phyloP scores from a whole-genome alignment of 2,329 filamentous ascomycete species.

The Penicillium sp. region DNA sequence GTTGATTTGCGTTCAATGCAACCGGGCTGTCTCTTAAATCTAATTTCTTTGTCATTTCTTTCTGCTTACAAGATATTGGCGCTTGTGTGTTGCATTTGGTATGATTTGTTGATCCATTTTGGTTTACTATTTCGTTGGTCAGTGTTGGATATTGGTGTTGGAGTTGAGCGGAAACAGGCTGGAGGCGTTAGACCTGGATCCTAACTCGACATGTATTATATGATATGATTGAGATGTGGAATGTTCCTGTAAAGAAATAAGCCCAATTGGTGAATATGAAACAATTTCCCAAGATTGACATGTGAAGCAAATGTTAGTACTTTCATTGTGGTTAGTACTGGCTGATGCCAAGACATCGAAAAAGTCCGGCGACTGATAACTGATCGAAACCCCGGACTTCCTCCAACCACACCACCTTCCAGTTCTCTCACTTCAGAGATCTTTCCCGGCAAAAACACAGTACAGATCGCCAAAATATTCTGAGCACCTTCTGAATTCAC shows the following conservation, averaged over 20 bases:
- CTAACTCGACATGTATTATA: constrained; percentile 8
- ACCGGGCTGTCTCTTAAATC: constrained; percentile 27
- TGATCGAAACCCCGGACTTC: constrained; percentile 17
- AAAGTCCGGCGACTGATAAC: constrained; percentile 25
- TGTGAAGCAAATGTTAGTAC: no score
- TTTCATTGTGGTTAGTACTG: not conserved
- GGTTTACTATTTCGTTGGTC: not conserved
- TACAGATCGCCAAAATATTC: not conserved
- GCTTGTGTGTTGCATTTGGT: not conserved
- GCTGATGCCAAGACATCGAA: constrained; percentile 26
- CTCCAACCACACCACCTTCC: constrained; percentile 10
- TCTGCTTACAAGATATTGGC: not conserved
- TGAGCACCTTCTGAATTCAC: not conserved
- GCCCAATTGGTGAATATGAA: not conserved
- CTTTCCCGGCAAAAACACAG: not conserved
- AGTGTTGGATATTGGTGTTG: not conserved
- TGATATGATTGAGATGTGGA: not conserved
- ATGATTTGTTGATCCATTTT: not conserved
- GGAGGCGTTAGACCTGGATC: not conserved
- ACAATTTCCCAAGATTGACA: not conserved
- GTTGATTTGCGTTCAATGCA: constrained; percentile 62
- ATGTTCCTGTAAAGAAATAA: not conserved
- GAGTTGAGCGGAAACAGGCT: not conserved
- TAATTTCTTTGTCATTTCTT: not conserved
- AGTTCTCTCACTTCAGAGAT: not conserved